A percentile compares a stretch with the other conserved stretches of the same genome.
These are phyloP conservation scores for Pichia sp. DNA, from an alignment of 1,139 yeast genomes.

Conservation along the genomic window DNA sequence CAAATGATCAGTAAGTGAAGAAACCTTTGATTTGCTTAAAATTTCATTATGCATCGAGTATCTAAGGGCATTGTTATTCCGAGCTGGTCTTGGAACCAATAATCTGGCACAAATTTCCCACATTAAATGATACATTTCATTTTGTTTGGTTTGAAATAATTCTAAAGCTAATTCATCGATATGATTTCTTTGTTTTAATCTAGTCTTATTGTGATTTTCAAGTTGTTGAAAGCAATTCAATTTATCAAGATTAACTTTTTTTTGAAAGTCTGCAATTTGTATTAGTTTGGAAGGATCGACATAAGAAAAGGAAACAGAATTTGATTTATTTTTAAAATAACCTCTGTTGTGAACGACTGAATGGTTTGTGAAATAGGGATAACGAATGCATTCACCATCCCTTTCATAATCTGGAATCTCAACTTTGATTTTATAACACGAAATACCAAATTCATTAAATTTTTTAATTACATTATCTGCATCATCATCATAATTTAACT, in stretches of 20 bases:
- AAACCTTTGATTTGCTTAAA: slow-evolving; percentile 18
- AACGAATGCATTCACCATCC: slow-evolving; percentile 10
- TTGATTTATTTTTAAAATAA: slow-evolving; percentile 1
- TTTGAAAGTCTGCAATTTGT: slow-evolving; percentile 24
- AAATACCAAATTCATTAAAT: slow-evolving; percentile 18
- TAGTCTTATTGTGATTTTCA: slow-evolving; percentile 8
- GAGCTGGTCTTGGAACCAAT: slow-evolving; percentile 9
- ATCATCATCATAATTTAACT: slow-evolving; percentile 22
- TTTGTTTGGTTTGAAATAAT: slow-evolving; percentile 8
- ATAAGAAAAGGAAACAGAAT: slow-evolving; percentile 19
- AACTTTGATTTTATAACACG: slow-evolving; percentile 26
- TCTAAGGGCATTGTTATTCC: not conserved
- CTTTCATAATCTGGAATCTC: slow-evolving; percentile 17
- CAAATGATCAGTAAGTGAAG: slow-evolving; percentile 26
- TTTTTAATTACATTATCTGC: slow-evolving; percentile 21
- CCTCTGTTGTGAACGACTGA: not conserved
- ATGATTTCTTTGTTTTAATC: slow-evolving; percentile 8
- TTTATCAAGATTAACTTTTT: slow-evolving; percentile 20
- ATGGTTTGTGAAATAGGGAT: slow-evolving; percentile 11
- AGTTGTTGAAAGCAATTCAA: slow-evolving; percentile 4
- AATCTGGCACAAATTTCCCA: slow-evolving; percentile 21
- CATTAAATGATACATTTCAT: slow-evolving; percentile 20
- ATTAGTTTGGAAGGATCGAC: slow-evolving; percentile 25
- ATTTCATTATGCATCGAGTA: slow-evolving; percentile 1
- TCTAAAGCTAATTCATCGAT: not conserved